phyloP scores from a whole-genome alignment of 257 asterid species.

The Scutellaria baicalensis region DNA sequence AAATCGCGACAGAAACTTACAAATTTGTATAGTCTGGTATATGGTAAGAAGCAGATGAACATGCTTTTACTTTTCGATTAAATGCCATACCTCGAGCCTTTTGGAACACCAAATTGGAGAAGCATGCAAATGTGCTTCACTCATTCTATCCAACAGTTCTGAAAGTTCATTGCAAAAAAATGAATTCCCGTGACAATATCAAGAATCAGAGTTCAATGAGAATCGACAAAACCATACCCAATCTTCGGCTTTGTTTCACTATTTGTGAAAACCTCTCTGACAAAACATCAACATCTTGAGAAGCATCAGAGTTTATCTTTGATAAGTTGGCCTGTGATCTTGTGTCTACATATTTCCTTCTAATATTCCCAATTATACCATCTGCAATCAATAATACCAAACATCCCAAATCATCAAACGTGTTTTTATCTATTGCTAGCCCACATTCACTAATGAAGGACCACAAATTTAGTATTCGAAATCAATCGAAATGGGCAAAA shows the following conservation, averaged over 20 bases:
- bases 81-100: constrained; percentile 39
- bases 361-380: constrained; percentile 36
- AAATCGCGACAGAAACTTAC: background rate
- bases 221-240: constrained; percentile 21
- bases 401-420: no score
- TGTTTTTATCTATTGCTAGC: no score
- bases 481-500: no score
- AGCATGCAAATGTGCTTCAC: constrained; percentile 25
- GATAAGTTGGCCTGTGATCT: constrained; percentile 55
- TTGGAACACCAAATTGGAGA: constrained; percentile 54
- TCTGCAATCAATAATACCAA: constrained; percentile 12
- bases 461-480: no score
- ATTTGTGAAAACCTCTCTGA: constrained; percentile 38
- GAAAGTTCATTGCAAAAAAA: background rate
- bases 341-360: constrained; percentile 47
- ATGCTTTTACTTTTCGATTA: no score
- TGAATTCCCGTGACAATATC: background rate
- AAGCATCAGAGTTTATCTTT: constrained; percentile 25
- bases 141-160: constrained; percentile 38
- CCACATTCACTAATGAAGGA: no score
- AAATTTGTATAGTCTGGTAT: no score
- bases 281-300: constrained; percentile 19
- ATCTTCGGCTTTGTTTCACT: constrained; percentile 38
- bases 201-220: background rate
- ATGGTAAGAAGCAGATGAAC: no score